Evolutionary conservation across 176 grass and related monocot genomes (phyloP), one percentile per base, ranked within the genome.

Genomic region (Puya raimondii): DNA sequence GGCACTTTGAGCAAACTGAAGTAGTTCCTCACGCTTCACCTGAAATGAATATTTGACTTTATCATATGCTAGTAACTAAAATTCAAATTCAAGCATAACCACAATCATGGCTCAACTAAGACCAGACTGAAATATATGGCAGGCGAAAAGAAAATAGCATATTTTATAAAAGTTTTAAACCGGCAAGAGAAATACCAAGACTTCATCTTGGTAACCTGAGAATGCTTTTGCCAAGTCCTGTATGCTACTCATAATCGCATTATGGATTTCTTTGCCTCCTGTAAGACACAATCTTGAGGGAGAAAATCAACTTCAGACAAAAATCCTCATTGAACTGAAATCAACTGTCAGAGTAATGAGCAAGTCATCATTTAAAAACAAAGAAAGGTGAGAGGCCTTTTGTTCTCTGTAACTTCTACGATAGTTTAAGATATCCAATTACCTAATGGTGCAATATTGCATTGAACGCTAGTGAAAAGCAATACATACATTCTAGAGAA

Each of bases 1-100:
- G 9, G 93, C 84, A 75, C 48, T 66, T 89, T 97, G 86, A 76
- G 86, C 86, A 90, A 92, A 97, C 86, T 92, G 77, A 80, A 97
- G 88, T 12, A 97, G 76, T 69, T 97, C 93, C 18, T 80, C 82
- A 51, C 84, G 89, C 79, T 97, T 97, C 74, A 88, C 93, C 93
- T 97, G 79, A 53, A 76, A 87, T 71, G 47, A 26, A 56, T 42
- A 42, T 42, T 42, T 42, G 33, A 42, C 33, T 42, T 42, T 42
- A 42, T 42, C 33, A 42, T 42, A 42, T 42, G 33, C 33, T 42
- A 42, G 33, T 5, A 42, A 42, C 7, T 42, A 5, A 42, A 42
- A 42, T 42, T 42, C 33, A 42, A 29, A 42, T 6, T 42, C 4
- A 42, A 42, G 4, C 33, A 42, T 42, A 42, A 42, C 33, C 33